phyloP scores from a whole-genome alignment of 2,329 filamentous ascomycete genomes.

The Colletotrichum sansevieriae region DNA sequence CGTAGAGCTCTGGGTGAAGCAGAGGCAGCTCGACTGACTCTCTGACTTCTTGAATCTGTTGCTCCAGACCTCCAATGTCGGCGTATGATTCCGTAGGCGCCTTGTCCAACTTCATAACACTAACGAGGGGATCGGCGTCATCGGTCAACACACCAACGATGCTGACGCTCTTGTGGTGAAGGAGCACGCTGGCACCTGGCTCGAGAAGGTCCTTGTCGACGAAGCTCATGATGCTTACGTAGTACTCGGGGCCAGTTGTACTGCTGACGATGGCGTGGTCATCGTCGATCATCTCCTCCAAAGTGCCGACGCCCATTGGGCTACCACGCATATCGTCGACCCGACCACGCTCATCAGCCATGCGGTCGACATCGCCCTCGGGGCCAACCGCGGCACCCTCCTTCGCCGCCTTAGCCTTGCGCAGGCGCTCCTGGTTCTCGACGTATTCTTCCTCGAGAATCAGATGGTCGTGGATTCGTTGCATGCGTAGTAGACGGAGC shows the following conservation, averaged over 20 bases:
- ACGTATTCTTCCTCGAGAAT: conserved; percentile 98
- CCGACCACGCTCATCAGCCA: conserved; percentile 92
- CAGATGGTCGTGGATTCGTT: conserved; percentile 97
- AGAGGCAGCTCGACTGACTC: conserved; percentile 97
- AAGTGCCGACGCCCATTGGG: conserved; percentile 96
- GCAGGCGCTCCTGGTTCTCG: conserved; percentile 96
- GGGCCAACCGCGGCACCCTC: conserved; percentile 77
- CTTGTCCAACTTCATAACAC: conserved; percentile 99
- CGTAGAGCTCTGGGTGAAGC: conserved; percentile 95
- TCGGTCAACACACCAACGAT: conserved; percentile 98
- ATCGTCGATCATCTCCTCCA: conserved; percentile 99
- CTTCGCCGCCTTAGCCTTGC: conserved; percentile 89
- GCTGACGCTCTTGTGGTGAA: conserved; percentile 98
- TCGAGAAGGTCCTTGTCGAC: conserved; percentile 99
- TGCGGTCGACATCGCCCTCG: conserved; percentile 82
- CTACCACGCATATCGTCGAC: conserved; percentile 99
- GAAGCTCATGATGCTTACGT: conserved; percentile 99
- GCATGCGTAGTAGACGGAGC: conserved; percentile 96
- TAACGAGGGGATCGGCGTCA: conserved; percentile 93
- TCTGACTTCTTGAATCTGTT: conserved; percentile 96
- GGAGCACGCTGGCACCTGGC: conserved; percentile 91
- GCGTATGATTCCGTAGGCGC: conserved; percentile 98
- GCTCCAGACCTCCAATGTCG: conserved; percentile 95
- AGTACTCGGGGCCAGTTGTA: conserved; percentile 97
- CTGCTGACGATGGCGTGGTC: conserved; percentile 99